phyloP scores from a whole-genome alignment of 192 early-diverging fungal genomes.

The Spinellus fusiger region DNA sequence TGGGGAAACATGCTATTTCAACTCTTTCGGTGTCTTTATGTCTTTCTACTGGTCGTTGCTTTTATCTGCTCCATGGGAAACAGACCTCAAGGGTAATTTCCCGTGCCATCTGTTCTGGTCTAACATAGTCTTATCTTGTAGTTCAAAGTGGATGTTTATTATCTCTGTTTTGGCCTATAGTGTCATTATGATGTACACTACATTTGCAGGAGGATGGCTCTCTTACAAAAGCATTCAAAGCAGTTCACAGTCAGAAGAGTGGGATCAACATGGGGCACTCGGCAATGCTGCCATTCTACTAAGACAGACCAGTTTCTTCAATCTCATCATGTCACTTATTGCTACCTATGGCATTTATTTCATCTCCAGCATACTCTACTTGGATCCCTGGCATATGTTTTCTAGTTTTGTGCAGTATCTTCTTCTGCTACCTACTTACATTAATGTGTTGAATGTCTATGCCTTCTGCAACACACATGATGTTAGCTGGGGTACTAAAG shows the following conservation, averaged over 20 bases:
- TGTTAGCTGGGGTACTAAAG: constrained; percentile 83
- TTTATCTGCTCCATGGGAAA: constrained; percentile 52
- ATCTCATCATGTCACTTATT: constrained; percentile 56
- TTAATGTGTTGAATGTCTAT: constrained; percentile 62
- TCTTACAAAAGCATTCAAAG: constrained; percentile 33
- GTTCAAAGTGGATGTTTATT: constrained; percentile 52
- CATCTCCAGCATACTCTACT: constrained; percentile 55
- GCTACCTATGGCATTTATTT: constrained; percentile 76
- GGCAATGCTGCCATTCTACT: constrained; percentile 2
- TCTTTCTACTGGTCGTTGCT: constrained; percentile 39
- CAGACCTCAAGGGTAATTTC: constrained; percentile 30
- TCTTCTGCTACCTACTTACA: constrained; percentile 70
- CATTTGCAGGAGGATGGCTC: constrained; percentile 48
- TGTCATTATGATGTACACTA: constrained; percentile 47
- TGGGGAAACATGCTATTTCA: constrained; percentile 43
- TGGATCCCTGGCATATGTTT: constrained; percentile 80
- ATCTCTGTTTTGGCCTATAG: constrained; percentile 42
- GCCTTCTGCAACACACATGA: constrained; percentile 58
- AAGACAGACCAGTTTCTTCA: constrained; percentile 37
- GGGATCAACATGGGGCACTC: background rate
- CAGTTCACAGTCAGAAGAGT: constrained; percentile 11
- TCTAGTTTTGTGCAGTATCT: constrained; percentile 68
- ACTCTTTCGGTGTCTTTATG: constrained; percentile 42
- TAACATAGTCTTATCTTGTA: constrained; percentile 5
- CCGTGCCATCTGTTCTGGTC: background rate